Conservation (phyloP, 192 early-diverging fungal genomes). For the Backusella luteola region DNA sequence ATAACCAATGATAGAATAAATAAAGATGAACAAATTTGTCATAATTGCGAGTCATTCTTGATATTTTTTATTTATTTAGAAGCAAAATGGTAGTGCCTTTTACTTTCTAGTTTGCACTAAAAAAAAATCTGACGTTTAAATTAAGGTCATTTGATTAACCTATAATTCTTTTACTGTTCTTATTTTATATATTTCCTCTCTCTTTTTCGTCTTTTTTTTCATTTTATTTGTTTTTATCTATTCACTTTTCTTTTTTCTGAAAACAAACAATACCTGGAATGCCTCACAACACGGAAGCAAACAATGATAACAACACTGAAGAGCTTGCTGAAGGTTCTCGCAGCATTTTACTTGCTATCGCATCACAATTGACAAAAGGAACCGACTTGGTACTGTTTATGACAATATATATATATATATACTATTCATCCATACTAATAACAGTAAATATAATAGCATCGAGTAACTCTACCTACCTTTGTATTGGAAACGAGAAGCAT, state of each 20-base stretch:
- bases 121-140: conserved; percentile 5
- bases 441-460: conserved; percentile 37
- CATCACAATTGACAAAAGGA: conserved; percentile 84
- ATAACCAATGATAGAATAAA: neutral
- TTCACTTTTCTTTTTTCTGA: neutral
- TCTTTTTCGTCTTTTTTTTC: neutral
- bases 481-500: conserved; percentile 94
- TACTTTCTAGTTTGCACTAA: neutral
- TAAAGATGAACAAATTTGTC: no score
- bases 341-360: conserved; percentile 85
- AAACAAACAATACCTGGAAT: neutral
- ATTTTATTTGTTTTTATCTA: neutral
- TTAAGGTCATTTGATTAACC: neutral
- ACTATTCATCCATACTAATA: neutral
- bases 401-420: neutral
- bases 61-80: neutral
- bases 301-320: conserved; percentile 40
- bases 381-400: conserved; percentile 65
- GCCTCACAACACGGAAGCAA: neutral
- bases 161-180: neutral
- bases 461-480: conserved; percentile 94
- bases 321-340: conserved; percentile 82
- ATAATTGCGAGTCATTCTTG: no score
- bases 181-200: neutral
- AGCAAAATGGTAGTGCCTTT: neutral